These are phyloP conservation scores for Cladophialophora psammophila DNA, from an alignment of 2,329 filamentous ascomycete genomes.

Conservation along the genomic window DNA sequence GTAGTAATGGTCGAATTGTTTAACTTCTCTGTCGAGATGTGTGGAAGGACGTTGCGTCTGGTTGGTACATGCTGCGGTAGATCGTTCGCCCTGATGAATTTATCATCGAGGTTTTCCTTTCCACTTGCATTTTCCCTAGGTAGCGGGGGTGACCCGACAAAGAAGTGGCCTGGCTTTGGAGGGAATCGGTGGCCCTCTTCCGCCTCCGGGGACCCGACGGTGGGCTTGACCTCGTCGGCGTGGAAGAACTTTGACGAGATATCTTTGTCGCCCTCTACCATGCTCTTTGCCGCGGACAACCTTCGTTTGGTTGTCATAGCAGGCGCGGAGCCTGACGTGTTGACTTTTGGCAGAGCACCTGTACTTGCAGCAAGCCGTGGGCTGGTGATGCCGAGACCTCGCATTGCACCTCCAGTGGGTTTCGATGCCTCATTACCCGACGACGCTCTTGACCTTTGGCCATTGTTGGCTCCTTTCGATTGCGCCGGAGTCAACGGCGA, in stretches of 20 bases:
- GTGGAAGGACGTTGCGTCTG: conserved; percentile 22
- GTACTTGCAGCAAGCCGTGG: conserved; percentile 30
- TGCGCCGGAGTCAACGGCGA: conserved; percentile 61
- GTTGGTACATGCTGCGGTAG: conserved; percentile 55
- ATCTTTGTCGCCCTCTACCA: conserved; percentile 47
- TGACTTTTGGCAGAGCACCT: conserved; percentile 21
- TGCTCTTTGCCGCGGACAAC: conserved; percentile 48
- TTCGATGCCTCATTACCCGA: conserved; percentile 40
- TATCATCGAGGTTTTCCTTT: conserved; percentile 55
- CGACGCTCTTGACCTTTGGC: conserved; percentile 17
- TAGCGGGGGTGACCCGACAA: conserved; percentile 33
- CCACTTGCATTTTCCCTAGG: conserved; percentile 34
- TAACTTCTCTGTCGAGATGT: conserved; percentile 12
- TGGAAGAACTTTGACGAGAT: conserved; percentile 81
- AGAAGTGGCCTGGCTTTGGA: conserved; percentile 44
- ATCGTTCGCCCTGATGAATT: conserved; percentile 75
- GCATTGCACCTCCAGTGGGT: conserved; percentile 7
- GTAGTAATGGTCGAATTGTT: conserved; percentile 6
- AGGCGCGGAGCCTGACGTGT: conserved; percentile 22
- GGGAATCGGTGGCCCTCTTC: conserved; percentile 41
- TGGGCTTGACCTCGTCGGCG: conserved; percentile 75
- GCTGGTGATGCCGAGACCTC: conserved; percentile 30
- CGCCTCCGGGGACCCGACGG: conserved; percentile 49
- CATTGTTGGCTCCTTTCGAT: conserved; percentile 21
- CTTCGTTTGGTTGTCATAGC: conserved; percentile 37